Base-by-base conservation (phyloP, 208 protist species). In the Trypanosoma scelopori region DNA sequence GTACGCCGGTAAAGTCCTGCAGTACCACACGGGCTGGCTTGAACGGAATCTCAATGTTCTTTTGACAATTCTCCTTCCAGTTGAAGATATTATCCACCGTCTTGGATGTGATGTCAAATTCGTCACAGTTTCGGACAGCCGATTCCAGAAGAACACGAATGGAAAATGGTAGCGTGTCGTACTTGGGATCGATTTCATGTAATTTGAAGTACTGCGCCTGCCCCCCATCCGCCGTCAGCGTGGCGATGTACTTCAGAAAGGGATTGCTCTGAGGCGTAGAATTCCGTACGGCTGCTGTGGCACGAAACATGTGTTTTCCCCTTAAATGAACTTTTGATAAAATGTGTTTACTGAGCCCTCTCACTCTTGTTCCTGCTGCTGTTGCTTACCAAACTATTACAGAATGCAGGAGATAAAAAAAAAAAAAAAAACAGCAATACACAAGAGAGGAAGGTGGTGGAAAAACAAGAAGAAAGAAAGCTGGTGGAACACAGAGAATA, bases 141-240 rank as follows among this genome's bases (percentile, higher is more conserved):
- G 91, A 93, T 76, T 99, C 97, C 35, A 99, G 85, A 42, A 99
- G 79, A 27, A 99, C 93, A 65, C 96, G 89, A 70, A 99, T 94
- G 56, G 91, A 98, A 78, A 95, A 98, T 37, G 97, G 97, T 13
- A 99, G 79, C 56, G 74, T 74, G 39, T 92, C 68, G 69, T 92
- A 93, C 70, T 81, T 85, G 41, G 74, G 27, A 60, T 92, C 83
- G 50, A 95, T 91, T 68, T 95, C 82, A 62, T 87, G 85, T 61
- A 95, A 81, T 61, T 91, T 87, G 74, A 88, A 95, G 80, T 91
- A 95, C 60, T 80, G 68, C 20, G 86, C 76, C 49, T 74, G 52
- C 37, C 52, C 71, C 51, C 79, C 79, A 48, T 89, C 86, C 35
- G 72, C 79, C 23, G 53, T 57, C 45, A 95, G 32, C 39, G 83